Base-by-base conservation (phyloP, 192 early-diverging fungal genomes). In the Phycomyces nitens region DNA sequence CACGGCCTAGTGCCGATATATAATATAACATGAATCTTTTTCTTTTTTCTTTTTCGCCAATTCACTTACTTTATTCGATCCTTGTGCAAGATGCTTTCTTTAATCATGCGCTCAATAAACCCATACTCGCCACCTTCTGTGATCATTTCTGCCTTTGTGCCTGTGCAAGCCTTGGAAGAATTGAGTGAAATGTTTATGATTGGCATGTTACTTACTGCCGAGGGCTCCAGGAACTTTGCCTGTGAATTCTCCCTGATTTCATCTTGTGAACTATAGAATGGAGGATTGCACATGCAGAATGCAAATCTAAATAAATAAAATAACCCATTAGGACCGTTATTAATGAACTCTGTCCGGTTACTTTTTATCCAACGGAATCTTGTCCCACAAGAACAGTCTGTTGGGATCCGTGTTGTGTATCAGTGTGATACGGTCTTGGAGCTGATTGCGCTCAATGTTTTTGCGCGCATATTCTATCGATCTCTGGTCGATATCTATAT, bases 261-360 rank as follows among this genome's bases (percentile, higher is more conserved):
- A 20, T 77, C 74, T 6, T 65, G 60, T 61, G 75, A 80, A 10
- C 64, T 75, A 62, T 91, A 97, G 64, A 95, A 97, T 34, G 94
- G 94, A 34, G 93, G 94, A 64, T 97, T 97, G 70, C 92, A 95
- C 90, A 97, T 93, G 41, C 82, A 84, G 58, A 97, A 95, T 23
- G 78, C 56, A 60, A 84, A 82, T 3, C 70, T 74, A 47, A 18
- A 14, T 11, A 34, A 34, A 34, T 34, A 34, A 34, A 34, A 34
- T 7, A 34, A 7, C 7, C 44, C 2, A n/a, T 47, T 42, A 10
- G 41, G 7, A 10, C 14, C 41, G 14, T 42, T 14, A 42, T 14
- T 42, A 14, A 42, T 42, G 41, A 14, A 12, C 74, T 44, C 6
- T 69, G 75, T 11, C 65, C 62, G 0, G 24, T 65, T 15, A 58